Evolutionary conservation across 2,329 filamentous ascomycete species (phyloP), one percentile per base, ranked within the genome.

Genomic region (Xenoacremonium recifei): DNA sequence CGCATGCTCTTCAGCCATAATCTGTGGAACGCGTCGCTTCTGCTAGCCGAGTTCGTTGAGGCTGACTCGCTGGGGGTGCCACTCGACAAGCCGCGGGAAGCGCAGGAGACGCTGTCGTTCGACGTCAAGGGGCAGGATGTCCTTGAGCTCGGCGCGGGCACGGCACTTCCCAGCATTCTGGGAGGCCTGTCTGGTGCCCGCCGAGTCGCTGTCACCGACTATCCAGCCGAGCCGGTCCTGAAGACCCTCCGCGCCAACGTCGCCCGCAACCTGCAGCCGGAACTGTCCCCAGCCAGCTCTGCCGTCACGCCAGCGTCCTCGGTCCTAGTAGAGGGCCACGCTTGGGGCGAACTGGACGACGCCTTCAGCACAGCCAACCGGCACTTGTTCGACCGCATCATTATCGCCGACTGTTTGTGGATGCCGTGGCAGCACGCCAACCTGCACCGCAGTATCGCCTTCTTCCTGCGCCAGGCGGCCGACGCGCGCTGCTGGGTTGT

Each of bases 351-450:
- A 15, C 58, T 79, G 2, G 55, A 62, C 12, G 54, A 60, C 18
- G 19, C 70, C 6, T 58, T 66, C 23, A 53, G 55, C 44, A 19
- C 50, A 39, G 33, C 51, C 32, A 40, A 54, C 44, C 51, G 51
- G 29, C 63, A 63, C 44, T 58, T 58, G 2, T 87, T 82, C 57
- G 79, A 79, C 34, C 75, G 82, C 43, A 70, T 89, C 30, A 64
- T 88, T n/a, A 81, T 80, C 0, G 82, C 83, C 48, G 85, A 89
- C 64, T 88, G 85, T 56, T 73, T 87, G 42, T 89, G 85, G 85
- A 87, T 89, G 82, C 77, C 80, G 2, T 76, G 75, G 69, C 77
- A 89, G 68, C 86, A 89, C 62, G 72, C 64, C n/a, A 85, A 82
- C 60, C 71, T 89, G 19, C 74, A 75, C 35, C 63, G 59, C 31